A percentile compares a stretch with the other conserved stretches of the same genome.
Conservation (phyloP, 305 asterid species). For the Fraxinus dipetala region DNA sequence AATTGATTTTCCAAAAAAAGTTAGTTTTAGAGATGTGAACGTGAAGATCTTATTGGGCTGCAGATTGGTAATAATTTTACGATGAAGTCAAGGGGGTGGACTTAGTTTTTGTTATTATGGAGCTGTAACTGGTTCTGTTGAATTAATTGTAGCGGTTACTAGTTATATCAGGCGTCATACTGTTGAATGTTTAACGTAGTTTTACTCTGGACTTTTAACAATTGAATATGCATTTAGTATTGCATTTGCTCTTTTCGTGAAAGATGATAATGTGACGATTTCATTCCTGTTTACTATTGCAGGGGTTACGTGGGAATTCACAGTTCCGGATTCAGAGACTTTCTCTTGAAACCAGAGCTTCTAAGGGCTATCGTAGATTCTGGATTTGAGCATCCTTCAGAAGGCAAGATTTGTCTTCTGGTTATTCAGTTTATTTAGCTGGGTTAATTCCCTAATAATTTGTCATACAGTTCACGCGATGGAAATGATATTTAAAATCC, state of each 20-base stretch:
- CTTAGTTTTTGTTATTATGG: neutral
- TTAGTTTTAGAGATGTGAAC: neutral
- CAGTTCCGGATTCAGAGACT: neutral
- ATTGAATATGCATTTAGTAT: neutral
- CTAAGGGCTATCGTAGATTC: conserved; percentile 1
- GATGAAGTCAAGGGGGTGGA: neutral
- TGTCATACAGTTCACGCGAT: neutral
- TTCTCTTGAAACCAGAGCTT: neutral
- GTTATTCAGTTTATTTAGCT: neutral
- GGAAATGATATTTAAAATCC: neutral
- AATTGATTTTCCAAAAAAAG: neutral
- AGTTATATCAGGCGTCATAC: neutral
- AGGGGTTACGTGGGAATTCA: conserved; percentile 6
- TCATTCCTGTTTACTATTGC: neutral
- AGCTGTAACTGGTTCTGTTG: neutral
- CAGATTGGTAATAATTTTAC: neutral
- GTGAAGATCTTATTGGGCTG: neutral
- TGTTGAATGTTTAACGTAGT: neutral
- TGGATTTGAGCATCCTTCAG: conserved; percentile 6
- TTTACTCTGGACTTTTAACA: neutral
- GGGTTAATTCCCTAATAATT: neutral
- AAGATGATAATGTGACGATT: neutral
- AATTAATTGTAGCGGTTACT: neutral
- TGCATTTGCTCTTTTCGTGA: neutral
- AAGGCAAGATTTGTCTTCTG: neutral